Conservation (phyloP, 768 basidiomycete genomes). For the Suillus plorans region DNA sequence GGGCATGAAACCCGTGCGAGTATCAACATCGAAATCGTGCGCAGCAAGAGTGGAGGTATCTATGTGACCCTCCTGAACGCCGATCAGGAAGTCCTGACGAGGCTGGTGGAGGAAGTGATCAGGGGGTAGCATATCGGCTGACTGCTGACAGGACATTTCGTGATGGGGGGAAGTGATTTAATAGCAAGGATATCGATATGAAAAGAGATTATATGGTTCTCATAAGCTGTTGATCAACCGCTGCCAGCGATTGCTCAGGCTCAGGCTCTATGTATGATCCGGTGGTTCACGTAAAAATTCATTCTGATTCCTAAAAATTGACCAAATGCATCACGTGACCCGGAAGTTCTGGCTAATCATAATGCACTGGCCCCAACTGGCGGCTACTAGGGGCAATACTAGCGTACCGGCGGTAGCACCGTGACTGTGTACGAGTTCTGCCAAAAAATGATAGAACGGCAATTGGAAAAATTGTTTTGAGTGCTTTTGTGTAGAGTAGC, state of each 20-base stretch:
- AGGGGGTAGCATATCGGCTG: conserved; percentile 14
- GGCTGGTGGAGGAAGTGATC: conserved; percentile 37
- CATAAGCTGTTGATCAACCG: too few relatives aligned
- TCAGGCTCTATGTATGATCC: not conserved
- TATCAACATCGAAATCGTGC: conserved; percentile 92
- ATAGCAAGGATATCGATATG: not conserved
- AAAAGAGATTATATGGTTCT: not conserved
- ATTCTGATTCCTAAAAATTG: not conserved
- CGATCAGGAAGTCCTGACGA: conserved; percentile 31
- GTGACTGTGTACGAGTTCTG: too few relatives aligned
- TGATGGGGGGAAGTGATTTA: not conserved
- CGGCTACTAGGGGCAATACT: too few relatives aligned
- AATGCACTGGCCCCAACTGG: too few relatives aligned
- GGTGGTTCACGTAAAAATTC: not conserved
- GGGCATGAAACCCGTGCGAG: conserved; percentile 89
- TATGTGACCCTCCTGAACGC: conserved; percentile 22
- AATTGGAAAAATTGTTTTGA: too few relatives aligned
- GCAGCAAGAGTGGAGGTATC: conserved; percentile 71
- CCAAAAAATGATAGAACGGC: too few relatives aligned
- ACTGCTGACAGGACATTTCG: not conserved
- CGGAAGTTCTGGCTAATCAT: too few relatives aligned
- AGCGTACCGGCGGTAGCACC: too few relatives aligned
- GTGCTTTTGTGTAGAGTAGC: too few relatives aligned
- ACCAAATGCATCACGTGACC: not conserved
- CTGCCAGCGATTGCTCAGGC: not conserved